Evolutionary conservation across 306 rosid genomes (phyloP), one percentile per base, ranked within the genome.

Genomic region (Cucumis cinereus): DNA sequence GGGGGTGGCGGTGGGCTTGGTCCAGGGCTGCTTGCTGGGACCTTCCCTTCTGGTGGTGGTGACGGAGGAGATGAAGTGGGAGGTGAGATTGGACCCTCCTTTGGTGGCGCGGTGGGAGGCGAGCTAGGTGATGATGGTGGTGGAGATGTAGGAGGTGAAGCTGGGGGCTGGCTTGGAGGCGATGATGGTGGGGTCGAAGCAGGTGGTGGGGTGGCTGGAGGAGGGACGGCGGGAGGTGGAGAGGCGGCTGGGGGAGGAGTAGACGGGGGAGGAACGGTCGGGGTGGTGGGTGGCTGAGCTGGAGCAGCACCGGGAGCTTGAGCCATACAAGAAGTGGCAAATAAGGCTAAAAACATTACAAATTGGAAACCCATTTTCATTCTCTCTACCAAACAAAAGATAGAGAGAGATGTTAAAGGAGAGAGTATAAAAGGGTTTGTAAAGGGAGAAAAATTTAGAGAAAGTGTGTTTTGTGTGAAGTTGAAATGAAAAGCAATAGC

Each of bases 291-390:
- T 56, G 87, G 6, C 63, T 50, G 81, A 22, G 79, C 13, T 12
- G 97, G 95, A 45, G 98, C 78, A 0, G 73, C 66, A 0, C 79
- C 53, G 0, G 98, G 98, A 28, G 96, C 87, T 64, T 94, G 98
- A 2, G 97, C 98, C 38, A 90, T 24, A 82, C 85, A 87, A 0
- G 95, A 83, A 6, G 90, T 72, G 64, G 90, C 97, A 67, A 94
- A 78, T 10, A 91, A 87, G 13, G 86, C 89, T 2, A 90, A 79
- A 60, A 94, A 33, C 49, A 94, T 36, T 14, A 94, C 47, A 62
- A 87, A 26, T 73, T 85, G 85, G 24, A 61, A 84, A 79, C 83
- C 87, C 97, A 90, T 93, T 5, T 77, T 83, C 81, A 75, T 63
- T 26, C 58, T 78, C 55, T 19, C 23, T n/a, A 23, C 52, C 60